Evolutionary conservation across 1,284 basidiomycete genomes (phyloP).

Genomic region (Fereydounia khargensis): DNA sequence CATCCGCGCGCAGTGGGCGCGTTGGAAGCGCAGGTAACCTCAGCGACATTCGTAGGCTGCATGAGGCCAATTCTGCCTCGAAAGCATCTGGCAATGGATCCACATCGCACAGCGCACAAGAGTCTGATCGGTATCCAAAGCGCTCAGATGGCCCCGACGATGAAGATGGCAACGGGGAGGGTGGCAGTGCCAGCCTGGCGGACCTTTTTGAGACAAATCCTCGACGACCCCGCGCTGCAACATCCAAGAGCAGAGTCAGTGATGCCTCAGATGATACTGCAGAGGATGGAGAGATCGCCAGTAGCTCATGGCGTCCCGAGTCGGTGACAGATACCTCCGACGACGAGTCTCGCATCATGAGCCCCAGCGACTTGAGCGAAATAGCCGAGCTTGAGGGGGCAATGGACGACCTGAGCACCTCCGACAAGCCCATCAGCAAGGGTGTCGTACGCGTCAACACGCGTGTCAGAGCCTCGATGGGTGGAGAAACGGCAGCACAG

Average conservation of each 20-base stretch:
- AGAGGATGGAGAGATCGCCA: too few relatives aligned
- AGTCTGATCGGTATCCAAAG: too few relatives aligned
- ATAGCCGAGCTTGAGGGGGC: conserved; percentile 26
- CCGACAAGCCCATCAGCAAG: conserved; percentile 5
- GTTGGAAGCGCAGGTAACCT: conserved; percentile 37
- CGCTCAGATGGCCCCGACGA: background rate
- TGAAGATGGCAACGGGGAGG: conserved; percentile 1
- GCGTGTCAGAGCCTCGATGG: background rate
- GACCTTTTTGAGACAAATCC: conserved; percentile 18
- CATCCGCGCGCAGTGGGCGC: conserved; percentile 11
- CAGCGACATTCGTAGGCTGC: conserved; percentile 36
- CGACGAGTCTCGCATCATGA: conserved; percentile 31
- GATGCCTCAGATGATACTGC: too few relatives aligned
- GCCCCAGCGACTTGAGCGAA: conserved; percentile 26
- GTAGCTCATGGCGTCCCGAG: conserved; percentile 8
- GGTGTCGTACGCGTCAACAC: conserved; percentile 1
- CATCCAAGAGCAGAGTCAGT: too few relatives aligned
- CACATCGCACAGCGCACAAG: background rate
- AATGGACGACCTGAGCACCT: conserved; percentile 18
- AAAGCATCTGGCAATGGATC: conserved; percentile 3
- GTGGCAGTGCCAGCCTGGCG: conserved; percentile 8
- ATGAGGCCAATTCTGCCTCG: conserved; percentile 28
- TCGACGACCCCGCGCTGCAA: background rate
- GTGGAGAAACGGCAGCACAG: too few relatives aligned
- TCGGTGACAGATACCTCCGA: conserved; percentile 18